phyloP scores from a whole-genome alignment of 805 yeast genomes.

The Schizosaccharomyces cryophilus region DNA sequence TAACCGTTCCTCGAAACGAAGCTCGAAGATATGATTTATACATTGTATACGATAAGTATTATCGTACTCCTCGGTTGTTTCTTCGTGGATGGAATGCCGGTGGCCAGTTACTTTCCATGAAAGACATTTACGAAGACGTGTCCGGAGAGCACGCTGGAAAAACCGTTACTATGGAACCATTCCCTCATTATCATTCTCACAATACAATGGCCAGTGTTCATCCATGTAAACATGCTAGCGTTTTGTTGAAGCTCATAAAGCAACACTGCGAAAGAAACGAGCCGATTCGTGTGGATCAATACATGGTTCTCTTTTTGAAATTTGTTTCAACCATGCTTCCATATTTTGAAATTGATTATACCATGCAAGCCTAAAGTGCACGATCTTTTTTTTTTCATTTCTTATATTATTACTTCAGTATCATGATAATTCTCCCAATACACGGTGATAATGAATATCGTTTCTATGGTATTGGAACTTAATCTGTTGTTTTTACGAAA shows the following conservation, averaged over 20 bases:
- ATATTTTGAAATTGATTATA: conserved; percentile 88
- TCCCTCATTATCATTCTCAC: conserved; percentile 49
- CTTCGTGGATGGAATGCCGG: conserved; percentile 62
- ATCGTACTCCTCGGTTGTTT: conserved; percentile 86
- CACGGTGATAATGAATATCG: too few relatives aligned
- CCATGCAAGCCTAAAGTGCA: conserved; percentile 29
- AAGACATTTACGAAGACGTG: conserved; percentile 85
- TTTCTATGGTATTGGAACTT: too few relatives aligned
- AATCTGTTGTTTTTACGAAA: too few relatives aligned
- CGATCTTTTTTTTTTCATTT: not conserved
- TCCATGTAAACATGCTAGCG: conserved; percentile 87
- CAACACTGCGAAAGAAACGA: conserved; percentile 20
- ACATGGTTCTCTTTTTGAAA: conserved; percentile 66
- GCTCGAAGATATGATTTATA: conserved; percentile 60
- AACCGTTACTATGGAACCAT: conserved; percentile 83
- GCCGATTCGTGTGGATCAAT: conserved; percentile 71
- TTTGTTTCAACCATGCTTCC: conserved; percentile 94
- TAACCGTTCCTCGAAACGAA: conserved; percentile 5
- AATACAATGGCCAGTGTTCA: conserved; percentile 69
- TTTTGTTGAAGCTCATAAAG: conserved; percentile 31
- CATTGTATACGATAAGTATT: conserved; percentile 81
- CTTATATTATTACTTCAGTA: not conserved
- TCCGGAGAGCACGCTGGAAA: conserved; percentile 77
- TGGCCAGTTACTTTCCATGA: conserved; percentile 69
- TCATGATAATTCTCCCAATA: too few relatives aligned